phyloP scores from a whole-genome alignment of 2,329 filamentous ascomycete species.

The Microdochium paspali region DNA sequence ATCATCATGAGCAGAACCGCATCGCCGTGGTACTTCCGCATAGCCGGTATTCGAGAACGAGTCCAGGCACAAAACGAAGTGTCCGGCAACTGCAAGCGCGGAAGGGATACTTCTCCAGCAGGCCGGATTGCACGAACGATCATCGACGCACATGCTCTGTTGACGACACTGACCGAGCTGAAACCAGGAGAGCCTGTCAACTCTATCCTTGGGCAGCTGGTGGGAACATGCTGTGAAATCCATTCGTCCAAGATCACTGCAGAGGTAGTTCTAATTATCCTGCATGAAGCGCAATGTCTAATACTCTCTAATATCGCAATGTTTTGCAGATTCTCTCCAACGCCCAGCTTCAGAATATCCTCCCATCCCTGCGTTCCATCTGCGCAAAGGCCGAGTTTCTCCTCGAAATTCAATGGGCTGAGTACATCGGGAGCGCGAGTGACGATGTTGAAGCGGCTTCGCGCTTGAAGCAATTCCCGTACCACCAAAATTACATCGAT shows the following conservation, averaged over 20 bases:
- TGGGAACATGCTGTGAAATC: background rate
- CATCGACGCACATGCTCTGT: background rate
- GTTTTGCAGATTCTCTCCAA: slow-evolving; percentile 22
- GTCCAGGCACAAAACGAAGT: too few relatives aligned
- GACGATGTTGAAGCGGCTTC: slow-evolving; percentile 7
- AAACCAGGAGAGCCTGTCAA: background rate
- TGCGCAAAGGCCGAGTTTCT: slow-evolving; percentile 33
- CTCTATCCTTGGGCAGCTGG: background rate
- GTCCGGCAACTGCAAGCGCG: too few relatives aligned
- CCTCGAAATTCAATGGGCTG: slow-evolving; percentile 33
- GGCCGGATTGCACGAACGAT: background rate
- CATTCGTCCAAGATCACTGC: background rate
- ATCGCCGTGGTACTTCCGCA: too few relatives aligned
- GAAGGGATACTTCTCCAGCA: too few relatives aligned
- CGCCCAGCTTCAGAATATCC: slow-evolving; percentile 18
- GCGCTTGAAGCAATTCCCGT: slow-evolving; percentile 31
- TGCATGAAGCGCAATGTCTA: background rate
- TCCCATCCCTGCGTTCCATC: slow-evolving; percentile 25
- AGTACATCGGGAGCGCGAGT: slow-evolving; percentile 16
- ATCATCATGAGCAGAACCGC: too few relatives aligned
- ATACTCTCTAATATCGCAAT: background rate
- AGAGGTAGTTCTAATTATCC: background rate
- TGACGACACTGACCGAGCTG: background rate
- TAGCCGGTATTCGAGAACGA: too few relatives aligned
- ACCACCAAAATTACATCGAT: slow-evolving; percentile 37